phyloP scores from a whole-genome alignment of 208 protist species.

The Trypanosoma avium region DNA sequence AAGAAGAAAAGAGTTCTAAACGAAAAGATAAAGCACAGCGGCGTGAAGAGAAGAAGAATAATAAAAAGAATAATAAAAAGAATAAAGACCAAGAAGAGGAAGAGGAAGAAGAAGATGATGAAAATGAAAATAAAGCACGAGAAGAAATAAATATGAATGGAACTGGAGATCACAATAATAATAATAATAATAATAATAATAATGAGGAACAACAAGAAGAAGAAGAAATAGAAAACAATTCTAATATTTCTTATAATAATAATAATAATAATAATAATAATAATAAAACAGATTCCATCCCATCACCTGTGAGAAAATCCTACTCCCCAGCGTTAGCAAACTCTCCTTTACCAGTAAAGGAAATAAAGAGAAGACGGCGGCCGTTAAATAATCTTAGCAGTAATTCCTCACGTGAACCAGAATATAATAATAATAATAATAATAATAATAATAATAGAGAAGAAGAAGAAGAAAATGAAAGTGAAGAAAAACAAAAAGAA shows the following conservation, averaged over 20 bases:
- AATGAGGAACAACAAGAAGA: too few relatives aligned
- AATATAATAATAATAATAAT: too few relatives aligned
- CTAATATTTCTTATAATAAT: too few relatives aligned
- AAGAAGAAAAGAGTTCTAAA: not conserved
- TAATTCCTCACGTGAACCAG: not conserved
- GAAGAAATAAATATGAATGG: too few relatives aligned
- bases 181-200: too few relatives aligned
- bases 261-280: too few relatives aligned
- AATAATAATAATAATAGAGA: not conserved
- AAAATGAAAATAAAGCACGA: too few relatives aligned
- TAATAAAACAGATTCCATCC: not conserved
- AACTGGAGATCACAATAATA: too few relatives aligned
- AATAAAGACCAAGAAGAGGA: not conserved
- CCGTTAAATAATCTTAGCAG: conserved; percentile 1
- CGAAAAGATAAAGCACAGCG: too few relatives aligned
- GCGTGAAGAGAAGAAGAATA: not conserved
- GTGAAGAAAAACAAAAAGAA: not conserved
- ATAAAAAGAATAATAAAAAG: not conserved
- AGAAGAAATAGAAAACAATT: too few relatives aligned
- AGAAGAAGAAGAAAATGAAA: not conserved
- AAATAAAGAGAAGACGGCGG: not conserved
- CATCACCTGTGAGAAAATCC: not conserved
- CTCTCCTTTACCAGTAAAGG: not conserved
- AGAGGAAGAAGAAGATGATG: not conserved
- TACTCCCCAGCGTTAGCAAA: not conserved